phyloP scores from a whole-genome alignment of 2,329 filamentous ascomycete species.

The Epichloe bromicola region DNA sequence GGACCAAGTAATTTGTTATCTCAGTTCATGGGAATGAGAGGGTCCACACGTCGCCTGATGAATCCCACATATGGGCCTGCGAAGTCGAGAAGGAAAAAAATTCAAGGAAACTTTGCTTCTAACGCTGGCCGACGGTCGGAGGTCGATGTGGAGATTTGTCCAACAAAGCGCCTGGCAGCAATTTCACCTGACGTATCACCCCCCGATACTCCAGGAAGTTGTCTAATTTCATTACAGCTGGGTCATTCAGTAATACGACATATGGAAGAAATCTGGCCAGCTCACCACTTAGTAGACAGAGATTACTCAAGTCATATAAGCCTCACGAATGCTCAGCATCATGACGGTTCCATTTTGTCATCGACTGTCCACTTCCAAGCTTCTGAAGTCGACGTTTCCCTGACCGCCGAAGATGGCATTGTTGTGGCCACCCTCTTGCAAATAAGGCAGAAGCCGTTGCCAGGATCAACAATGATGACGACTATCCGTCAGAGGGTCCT shows the following conservation, averaged over 20 bases:
- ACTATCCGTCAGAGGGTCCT: slow-evolving; percentile 43
- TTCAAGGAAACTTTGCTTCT: neutral
- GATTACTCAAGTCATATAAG: slow-evolving; percentile 29
- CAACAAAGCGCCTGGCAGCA: neutral
- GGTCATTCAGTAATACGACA: slow-evolving; percentile 34
- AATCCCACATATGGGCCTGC: neutral
- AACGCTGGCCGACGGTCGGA: neutral
- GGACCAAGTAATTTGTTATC: slow-evolving; percentile 1
- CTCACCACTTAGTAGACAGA: slow-evolving; percentile 44
- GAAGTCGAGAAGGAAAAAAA: neutral
- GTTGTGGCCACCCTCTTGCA: slow-evolving; percentile 59
- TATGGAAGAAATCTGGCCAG: slow-evolving; percentile 35
- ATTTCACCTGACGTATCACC: slow-evolving; percentile 8
- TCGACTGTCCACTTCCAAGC: slow-evolving; percentile 16
- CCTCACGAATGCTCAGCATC: slow-evolving; percentile 20
- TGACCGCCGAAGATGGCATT: slow-evolving; percentile 57
- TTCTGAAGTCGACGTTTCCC: slow-evolving; percentile 57
- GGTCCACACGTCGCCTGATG: neutral
- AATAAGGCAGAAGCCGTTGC: slow-evolving; percentile 57
- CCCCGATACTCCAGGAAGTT: slow-evolving; percentile 9
- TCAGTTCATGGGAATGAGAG: slow-evolving; percentile 6
- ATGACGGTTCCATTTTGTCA: slow-evolving; percentile 5
- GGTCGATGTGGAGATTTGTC: neutral
- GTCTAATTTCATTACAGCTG: slow-evolving; percentile 40
- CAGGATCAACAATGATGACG: slow-evolving; percentile 28